Base-by-base conservation (phyloP, 768 basidiomycete species). In the Mycena leptocephala region DNA sequence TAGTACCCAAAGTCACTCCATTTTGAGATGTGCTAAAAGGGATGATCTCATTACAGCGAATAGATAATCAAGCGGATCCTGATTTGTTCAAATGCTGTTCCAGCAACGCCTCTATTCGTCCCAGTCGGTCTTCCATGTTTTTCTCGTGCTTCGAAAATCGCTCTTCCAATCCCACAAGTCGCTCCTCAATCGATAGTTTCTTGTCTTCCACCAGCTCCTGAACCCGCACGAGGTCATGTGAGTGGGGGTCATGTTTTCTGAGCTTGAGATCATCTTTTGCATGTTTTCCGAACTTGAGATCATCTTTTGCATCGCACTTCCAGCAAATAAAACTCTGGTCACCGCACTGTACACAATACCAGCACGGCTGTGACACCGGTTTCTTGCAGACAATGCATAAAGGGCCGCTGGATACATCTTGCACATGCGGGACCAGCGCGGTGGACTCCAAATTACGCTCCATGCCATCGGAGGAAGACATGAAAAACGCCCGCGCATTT, bases 61-160 rank as follows among this genome's bases (percentile, higher is more conserved):
- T n/a, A n/a, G n/a, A n/a, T n/a, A n/a, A n/a, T n/a, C n/a, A n/a
- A n/a, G n/a, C n/a, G n/a, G n/a, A n/a, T n/a, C 43, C 69, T 3
- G 68, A 20, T 24, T 66, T 77, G n/a, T 30, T 13, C 68, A 70
- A 22, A 2, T 62, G 20, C 24, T 65, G 85, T 51, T 92, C 89
- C 72, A 94, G 85, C 93, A 95, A 93, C 75, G n/a, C 63, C n/a
- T 30, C 65, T 55, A 81, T 65, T 5, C 77, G 70, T 26, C 62
- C 76, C 30, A 80, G 48, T 18, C 73, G 30, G 33, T 70, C 68
- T 1, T 70, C 69, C 63, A 77, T 53, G 20, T 22, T 35, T 16
- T 70, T 39, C 37, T 74, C 72, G 24, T 70, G 68, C 28, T 66
- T 72, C 8, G 43, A 35, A 33, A 69, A 76, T 18, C 74, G 62